phyloP scores from a whole-genome alignment of 1,284 basidiomycete genomes.

The Ustilago hordei region DNA sequence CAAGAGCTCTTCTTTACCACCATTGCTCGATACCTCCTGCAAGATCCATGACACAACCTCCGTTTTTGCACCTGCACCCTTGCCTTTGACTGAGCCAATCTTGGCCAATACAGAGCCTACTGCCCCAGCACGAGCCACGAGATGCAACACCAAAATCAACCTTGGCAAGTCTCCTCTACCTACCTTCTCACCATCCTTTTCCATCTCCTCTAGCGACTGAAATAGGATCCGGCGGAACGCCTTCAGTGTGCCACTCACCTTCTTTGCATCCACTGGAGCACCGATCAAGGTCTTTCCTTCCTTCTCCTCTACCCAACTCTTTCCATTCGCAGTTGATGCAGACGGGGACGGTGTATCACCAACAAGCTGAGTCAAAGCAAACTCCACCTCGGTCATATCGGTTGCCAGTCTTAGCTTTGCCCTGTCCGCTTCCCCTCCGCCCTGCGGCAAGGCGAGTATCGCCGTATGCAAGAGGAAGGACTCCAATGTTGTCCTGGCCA shows the following conservation, averaged over 20 bases:
- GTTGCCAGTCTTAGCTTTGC: slow-evolving; percentile 90
- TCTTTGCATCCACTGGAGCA: background rate
- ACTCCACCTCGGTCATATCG: slow-evolving; percentile 96
- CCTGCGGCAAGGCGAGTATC: slow-evolving; percentile 73
- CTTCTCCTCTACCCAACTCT: background rate
- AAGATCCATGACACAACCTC: slow-evolving; percentile 9
- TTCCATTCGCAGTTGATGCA: background rate
- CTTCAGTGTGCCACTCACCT: slow-evolving; percentile 8
- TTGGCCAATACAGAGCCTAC: slow-evolving; percentile 11
- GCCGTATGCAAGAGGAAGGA: slow-evolving; percentile 88
- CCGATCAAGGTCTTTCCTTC: background rate
- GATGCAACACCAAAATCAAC: slow-evolving; percentile 12
- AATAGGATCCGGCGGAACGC: slow-evolving; percentile 25
- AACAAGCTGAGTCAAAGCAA: slow-evolving; percentile 73
- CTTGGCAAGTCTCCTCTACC: background rate
- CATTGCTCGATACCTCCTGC: background rate
- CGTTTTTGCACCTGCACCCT: background rate
- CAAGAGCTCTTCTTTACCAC: background rate
- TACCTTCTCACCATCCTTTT: background rate
- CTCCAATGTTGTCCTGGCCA: slow-evolving; percentile 4
- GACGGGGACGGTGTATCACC: slow-evolving; percentile 1
- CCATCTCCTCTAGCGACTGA: slow-evolving; percentile 14
- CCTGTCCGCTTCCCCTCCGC: slow-evolving; percentile 77
- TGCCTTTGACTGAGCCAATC: background rate
- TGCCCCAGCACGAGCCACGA: slow-evolving; percentile 11